Base-by-base conservation (phyloP, 768 basidiomycete species). In the Naganishia vaughanmartiniae region DNA sequence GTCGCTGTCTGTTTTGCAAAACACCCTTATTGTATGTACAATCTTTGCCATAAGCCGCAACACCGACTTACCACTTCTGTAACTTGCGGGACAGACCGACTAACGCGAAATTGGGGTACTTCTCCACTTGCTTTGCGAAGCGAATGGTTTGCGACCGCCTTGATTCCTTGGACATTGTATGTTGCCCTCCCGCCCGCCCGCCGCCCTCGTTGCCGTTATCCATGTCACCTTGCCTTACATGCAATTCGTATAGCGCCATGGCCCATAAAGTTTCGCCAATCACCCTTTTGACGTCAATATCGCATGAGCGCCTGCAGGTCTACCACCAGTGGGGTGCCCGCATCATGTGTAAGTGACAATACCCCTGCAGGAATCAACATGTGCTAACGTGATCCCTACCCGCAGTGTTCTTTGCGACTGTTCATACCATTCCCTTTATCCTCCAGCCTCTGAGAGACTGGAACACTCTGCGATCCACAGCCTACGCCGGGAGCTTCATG, bases 301-400 rank as follows among this genome's bases (percentile, higher is more conserved):
- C 54, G 33, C 67, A 68, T 15, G 54, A 68, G 19, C 67, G 67
- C 1, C 39, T 56, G 9, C 67, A 68, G 21, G 67, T 68, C 26
- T 68, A 26, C 24, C 67, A 68, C 42, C 67, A 68, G 39, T 68
- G 54, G 67, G 67, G 67, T 1, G 67, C 67, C 4, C 67, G 67
- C 24, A 45, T 56, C 51, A 53, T 68, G 53, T 28, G 67, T 68
- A 42, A 30, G 54, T 56, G 2, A n/a, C 65, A 31, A 21, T 17
- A 26, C 26, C 36, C 15, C 33, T n/a, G 51, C 51, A 46, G 19
- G 54, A 31, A 19, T 30, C 17, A 21, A 11, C 30, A 2, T 26
- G 21, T 6, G 34, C 46, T 31, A 4, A 39, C 17, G 14, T 12
- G 14, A 11, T 19, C 12, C 57, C 28, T 2, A 12, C 34, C n/a